These are phyloP conservation scores for Chlamydomonas sp. DNA, from an alignment of 139 green algal species.

Conservation along the genomic window DNA sequence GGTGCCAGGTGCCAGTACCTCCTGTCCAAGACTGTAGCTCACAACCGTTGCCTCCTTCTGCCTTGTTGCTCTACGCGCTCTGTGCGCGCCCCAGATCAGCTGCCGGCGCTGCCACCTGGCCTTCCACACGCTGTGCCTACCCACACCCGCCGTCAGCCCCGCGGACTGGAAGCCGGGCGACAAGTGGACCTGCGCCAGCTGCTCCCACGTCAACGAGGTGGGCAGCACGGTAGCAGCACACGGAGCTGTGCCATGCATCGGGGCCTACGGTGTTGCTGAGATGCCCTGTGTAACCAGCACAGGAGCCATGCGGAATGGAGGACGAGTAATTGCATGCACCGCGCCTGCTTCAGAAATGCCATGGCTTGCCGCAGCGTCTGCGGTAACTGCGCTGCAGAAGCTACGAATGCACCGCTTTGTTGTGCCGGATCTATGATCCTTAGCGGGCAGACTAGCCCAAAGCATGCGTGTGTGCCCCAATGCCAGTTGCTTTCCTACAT, in stretches of 20 bases:
- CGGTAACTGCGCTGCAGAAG: too few species aligned
- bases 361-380: too few species aligned
- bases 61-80: too few species aligned
- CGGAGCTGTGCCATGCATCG: background rate
- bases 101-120: slow-evolving; percentile 49
- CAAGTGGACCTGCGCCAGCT: slow-evolving; percentile 58
- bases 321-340: too few species aligned
- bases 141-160: slow-evolving; percentile 45
- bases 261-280: background rate
- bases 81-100: slow-evolving; percentile 22
- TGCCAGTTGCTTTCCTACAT: too few species aligned
- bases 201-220: slow-evolving; percentile 42
- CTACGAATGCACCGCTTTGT: too few species aligned
- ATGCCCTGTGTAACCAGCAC: background rate
- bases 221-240: background rate
- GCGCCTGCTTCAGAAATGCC: too few species aligned
- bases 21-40: background rate
- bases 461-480: too few species aligned
- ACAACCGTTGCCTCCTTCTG: background rate
- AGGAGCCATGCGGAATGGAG: background rate
- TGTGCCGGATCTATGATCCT: too few species aligned
- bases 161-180: slow-evolving; percentile 33
- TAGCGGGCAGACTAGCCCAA: too few species aligned
- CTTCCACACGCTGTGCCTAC: slow-evolving; percentile 74
- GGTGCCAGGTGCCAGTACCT: background rate